Conservation (phyloP, 805 yeast species). For the Ogataea methylovora region DNA sequence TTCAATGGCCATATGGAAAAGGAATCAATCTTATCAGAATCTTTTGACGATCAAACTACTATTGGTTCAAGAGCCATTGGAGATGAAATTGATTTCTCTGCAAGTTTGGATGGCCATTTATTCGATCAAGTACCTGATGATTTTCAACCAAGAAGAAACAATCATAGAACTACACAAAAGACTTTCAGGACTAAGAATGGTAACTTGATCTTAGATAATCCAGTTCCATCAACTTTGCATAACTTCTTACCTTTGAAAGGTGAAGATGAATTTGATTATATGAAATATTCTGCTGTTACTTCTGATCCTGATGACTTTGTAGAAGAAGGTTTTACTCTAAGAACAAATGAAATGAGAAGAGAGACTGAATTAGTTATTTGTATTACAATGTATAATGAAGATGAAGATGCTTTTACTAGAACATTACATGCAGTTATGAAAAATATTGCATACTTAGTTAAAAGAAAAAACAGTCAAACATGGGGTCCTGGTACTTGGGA, state of each 20-base stretch:
- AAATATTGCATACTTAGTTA: slow-evolving; percentile 81
- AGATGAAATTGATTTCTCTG: slow-evolving; percentile 8
- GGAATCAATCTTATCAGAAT: too few species aligned
- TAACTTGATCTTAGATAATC: slow-evolving; percentile 84
- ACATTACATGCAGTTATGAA: slow-evolving; percentile 93
- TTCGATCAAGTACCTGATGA: slow-evolving; percentile 23
- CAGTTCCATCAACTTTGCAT: slow-evolving; percentile 83
- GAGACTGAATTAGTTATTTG: slow-evolving; percentile 90
- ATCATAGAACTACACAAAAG: slow-evolving; percentile 34
- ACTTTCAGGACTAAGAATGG: slow-evolving; percentile 73
- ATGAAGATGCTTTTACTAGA: slow-evolving; percentile 80
- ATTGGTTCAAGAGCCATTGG: slow-evolving; percentile 7
- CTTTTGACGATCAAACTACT: slow-evolving; percentile 13
- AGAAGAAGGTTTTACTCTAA: slow-evolving; percentile 71
- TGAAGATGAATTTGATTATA: slow-evolving; percentile 87
- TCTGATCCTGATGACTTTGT: slow-evolving; percentile 84
- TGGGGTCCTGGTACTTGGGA: slow-evolving; percentile 99
- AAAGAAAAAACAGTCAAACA: slow-evolving; percentile 69
- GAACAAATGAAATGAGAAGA: slow-evolving; percentile 81
- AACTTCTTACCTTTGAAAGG: slow-evolving; percentile 82
- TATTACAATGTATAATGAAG: slow-evolving; percentile 97
- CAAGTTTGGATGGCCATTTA: slow-evolving; percentile 23
- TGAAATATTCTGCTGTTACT: slow-evolving; percentile 97
- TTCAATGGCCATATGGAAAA: slow-evolving; percentile 5
- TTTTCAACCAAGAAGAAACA: slow-evolving; percentile 30